Evolutionary conservation across 208 protist species (phyloP).

Genomic region (Vickermania ingenoplastis): DNA sequence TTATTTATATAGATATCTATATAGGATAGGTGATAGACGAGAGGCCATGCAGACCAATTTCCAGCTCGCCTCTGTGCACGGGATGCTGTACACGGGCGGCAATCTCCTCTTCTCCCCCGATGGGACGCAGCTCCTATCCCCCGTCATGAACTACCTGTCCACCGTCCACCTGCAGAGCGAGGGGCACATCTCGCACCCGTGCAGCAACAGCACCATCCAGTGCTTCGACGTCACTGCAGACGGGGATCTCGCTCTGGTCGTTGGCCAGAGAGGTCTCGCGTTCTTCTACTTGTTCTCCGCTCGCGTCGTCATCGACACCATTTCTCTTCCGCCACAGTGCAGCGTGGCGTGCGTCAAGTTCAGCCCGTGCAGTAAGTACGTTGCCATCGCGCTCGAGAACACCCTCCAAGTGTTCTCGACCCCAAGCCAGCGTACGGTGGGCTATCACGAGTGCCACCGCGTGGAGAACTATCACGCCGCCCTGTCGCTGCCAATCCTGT

Average conservation of each 20-base stretch:
- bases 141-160: constrained; percentile 84
- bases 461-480: constrained; percentile 78
- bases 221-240: constrained; percentile 84
- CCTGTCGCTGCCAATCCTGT: constrained; percentile 66
- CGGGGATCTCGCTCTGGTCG: constrained; percentile 67
- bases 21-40: too few relatives aligned
- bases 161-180: constrained; percentile 69
- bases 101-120: constrained; percentile 83
- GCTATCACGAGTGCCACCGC: constrained; percentile 81
- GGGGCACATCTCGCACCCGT: constrained; percentile 59
- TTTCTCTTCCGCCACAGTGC: constrained; percentile 79
- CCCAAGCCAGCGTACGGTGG: constrained; percentile 71
- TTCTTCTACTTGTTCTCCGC: constrained; percentile 86
- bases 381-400: constrained; percentile 76
- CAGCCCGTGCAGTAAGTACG: constrained; percentile 81
- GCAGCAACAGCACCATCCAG: constrained; percentile 84
- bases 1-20: too few relatives aligned
- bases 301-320: constrained; percentile 78
- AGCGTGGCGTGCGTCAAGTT: constrained; percentile 60
- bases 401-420: constrained; percentile 85
- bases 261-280: constrained; percentile 71
- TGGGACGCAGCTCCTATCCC: constrained; percentile 72
- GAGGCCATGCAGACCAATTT: constrained; percentile 82
- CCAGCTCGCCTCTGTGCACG: constrained; percentile 84
- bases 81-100: constrained; percentile 89